phyloP scores from a whole-genome alignment of 192 early-diverging fungal genomes.

The Dissophora ornata region DNA sequence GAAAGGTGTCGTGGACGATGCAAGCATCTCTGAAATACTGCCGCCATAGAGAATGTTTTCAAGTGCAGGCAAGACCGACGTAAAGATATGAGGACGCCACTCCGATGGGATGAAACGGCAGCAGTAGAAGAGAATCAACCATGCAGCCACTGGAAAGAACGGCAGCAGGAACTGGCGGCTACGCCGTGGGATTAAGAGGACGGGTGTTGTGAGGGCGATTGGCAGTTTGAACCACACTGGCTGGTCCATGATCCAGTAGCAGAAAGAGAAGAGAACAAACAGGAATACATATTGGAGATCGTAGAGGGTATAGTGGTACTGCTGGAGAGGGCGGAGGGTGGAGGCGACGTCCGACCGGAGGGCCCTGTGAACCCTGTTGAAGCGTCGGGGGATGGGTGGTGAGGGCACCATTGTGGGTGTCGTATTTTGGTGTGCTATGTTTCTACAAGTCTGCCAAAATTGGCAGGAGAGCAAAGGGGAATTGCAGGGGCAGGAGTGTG shows the following conservation, averaged over 20 bases:
- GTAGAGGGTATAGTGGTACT: slow-evolving; percentile 49
- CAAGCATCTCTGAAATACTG: slow-evolving; percentile 68
- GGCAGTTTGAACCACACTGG: slow-evolving; percentile 50
- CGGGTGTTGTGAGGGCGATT: slow-evolving; percentile 19
- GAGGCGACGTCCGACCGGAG: slow-evolving; percentile 6
- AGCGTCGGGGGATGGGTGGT: slow-evolving; percentile 9
- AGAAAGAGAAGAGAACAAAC: slow-evolving; percentile 42
- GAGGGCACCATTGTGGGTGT: slow-evolving; percentile 15
- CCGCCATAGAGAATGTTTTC: slow-evolving; percentile 76
- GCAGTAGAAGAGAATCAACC: slow-evolving; percentile 67
- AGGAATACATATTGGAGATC: slow-evolving; percentile 62
- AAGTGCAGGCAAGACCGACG: slow-evolving; percentile 69
- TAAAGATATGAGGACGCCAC: slow-evolving; percentile 71
- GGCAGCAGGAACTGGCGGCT: slow-evolving; percentile 61
- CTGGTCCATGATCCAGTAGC: slow-evolving; percentile 54
- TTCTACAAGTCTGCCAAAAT: no score
- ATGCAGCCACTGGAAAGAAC: slow-evolving; percentile 61
- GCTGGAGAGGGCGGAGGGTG: slow-evolving; percentile 26
- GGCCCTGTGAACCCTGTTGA: slow-evolving; percentile 22
- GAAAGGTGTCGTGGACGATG: slow-evolving; percentile 59
- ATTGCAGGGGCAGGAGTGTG: no score
- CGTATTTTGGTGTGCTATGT: no score
- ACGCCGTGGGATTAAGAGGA: slow-evolving; percentile 49
- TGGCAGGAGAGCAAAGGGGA: no score
- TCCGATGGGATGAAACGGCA: slow-evolving; percentile 62